Conservation (phyloP, 371 early-diverging fungal species). For the Syncephalastrum monosporum region DNA sequence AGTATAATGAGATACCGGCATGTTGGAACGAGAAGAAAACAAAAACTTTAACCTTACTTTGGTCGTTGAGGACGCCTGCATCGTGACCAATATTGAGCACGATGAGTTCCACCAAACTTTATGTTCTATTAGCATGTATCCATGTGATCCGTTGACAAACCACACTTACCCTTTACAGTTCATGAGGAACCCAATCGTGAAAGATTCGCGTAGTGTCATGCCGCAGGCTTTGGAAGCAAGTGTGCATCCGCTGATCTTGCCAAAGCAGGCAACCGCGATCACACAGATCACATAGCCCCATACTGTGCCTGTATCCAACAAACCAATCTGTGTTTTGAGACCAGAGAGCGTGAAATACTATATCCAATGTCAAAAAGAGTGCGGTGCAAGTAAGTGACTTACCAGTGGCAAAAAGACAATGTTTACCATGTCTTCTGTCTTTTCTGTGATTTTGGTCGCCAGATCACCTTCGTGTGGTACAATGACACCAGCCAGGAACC, state of each 20-base stretch:
- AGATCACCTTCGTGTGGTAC: slow-evolving; percentile 89
- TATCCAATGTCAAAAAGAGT: not conserved
- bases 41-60: slow-evolving; percentile 27
- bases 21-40: not conserved
- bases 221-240: slow-evolving; percentile 68
- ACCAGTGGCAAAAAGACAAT: slow-evolving; percentile 87
- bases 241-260: slow-evolving; percentile 87
- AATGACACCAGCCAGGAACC: slow-evolving; percentile 83
- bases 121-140: slow-evolving; percentile 5
- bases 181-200: slow-evolving; percentile 91
- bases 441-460: slow-evolving; percentile 82
- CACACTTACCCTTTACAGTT: slow-evolving; percentile 82
- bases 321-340: slow-evolving; percentile 81
- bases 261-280: slow-evolving; percentile 75
- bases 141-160: not conserved
- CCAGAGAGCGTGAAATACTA: slow-evolving; percentile 92
- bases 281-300: slow-evolving; percentile 84
- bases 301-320: slow-evolving; percentile 63
- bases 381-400: slow-evolving; percentile 16
- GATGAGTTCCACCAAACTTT: slow-evolving; percentile 85
- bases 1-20: not conserved
- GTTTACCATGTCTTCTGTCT: slow-evolving; percentile 88
- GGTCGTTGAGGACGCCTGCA: slow-evolving; percentile 78
- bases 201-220: slow-evolving; percentile 79
- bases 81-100: slow-evolving; percentile 90